These are phyloP conservation scores for Solanum sitiens DNA, from an alignment of 257 asterid species.

Conservation along the genomic window DNA sequence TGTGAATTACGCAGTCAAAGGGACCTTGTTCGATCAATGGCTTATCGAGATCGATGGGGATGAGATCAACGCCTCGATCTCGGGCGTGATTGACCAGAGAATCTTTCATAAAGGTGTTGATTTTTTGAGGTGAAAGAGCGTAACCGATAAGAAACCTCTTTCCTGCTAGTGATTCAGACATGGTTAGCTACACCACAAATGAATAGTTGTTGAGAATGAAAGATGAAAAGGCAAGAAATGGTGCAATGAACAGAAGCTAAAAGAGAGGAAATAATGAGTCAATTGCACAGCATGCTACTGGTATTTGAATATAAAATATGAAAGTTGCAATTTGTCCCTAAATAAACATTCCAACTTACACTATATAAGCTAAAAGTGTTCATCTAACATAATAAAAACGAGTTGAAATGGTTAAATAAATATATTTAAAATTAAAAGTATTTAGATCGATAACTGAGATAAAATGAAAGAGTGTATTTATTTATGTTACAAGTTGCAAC, in stretches of 20 bases:
- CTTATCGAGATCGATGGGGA: conserved; percentile 28
- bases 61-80: conserved; percentile 43
- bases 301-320: neutral
- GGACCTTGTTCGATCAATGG: conserved; percentile 58
- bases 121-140: conserved; percentile 60
- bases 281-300: neutral
- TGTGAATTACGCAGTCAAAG: conserved; percentile 64
- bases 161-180: neutral
- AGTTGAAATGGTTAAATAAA: too few species aligned
- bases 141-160: conserved; percentile 43
- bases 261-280: neutral
- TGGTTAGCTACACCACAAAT: neutral
- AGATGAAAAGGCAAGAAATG: neutral
- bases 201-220: neutral
- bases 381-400: too few species aligned
- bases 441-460: too few species aligned
- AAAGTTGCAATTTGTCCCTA: neutral
- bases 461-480: too few species aligned
- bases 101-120: conserved; percentile 41
- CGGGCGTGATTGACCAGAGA: conserved; percentile 44
- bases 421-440: too few species aligned
- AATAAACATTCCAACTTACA: neutral
- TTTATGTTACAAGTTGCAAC: neutral
- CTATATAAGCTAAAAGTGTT: too few species aligned
- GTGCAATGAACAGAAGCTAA: neutral